Percentiles rank a stretch among this genome's conserved stretches.
Conservation (phyloP, 257 asterid species). For the Eucommia ulmoides region DNA sequence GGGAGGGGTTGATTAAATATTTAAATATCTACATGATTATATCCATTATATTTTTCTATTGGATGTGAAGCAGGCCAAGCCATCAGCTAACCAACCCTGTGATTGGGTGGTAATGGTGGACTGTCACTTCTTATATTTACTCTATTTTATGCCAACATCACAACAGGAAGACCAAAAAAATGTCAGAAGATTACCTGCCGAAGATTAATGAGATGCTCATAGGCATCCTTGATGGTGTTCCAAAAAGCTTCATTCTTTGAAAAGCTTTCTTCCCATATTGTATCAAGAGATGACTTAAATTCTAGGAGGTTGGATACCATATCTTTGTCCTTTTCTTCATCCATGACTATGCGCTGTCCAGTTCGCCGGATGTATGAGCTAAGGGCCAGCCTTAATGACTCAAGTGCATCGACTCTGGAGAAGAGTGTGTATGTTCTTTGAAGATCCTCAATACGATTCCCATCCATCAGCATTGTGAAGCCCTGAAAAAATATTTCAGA, state of each 20-base stretch:
- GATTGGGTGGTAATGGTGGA: no score
- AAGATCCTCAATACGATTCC: conserved; percentile 81
- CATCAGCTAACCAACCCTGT: no score
- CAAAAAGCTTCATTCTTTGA: conserved; percentile 76
- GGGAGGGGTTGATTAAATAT: no score
- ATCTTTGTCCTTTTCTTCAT: conserved; percentile 97
- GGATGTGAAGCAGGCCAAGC: no score
- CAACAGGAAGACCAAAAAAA: no score
- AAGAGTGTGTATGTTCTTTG: conserved; percentile 73
- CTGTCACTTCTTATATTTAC: no score
- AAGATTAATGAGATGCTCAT: conserved; percentile 87
- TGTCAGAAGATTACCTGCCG: conserved; percentile 56
- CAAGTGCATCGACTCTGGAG: conserved; percentile 70
- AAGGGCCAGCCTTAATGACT: conserved; percentile 70
- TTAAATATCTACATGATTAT: no score
- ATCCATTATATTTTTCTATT: no score
- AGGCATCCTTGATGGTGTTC: conserved; percentile 89
- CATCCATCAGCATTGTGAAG: conserved; percentile 72
- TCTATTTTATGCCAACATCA: no score
- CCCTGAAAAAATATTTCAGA: conserved; percentile 35
- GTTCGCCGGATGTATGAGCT: conserved; percentile 75
- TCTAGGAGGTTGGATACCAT: conserved; percentile 87
- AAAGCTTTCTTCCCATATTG: conserved; percentile 88
- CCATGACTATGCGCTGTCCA: conserved; percentile 84
- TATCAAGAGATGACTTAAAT: conserved; percentile 77